Evolutionary conservation across 2,329 filamentous ascomycete genomes (phyloP), one percentile per base, ranked within the genome.

Genomic region (Xylariaceae sp.): DNA sequence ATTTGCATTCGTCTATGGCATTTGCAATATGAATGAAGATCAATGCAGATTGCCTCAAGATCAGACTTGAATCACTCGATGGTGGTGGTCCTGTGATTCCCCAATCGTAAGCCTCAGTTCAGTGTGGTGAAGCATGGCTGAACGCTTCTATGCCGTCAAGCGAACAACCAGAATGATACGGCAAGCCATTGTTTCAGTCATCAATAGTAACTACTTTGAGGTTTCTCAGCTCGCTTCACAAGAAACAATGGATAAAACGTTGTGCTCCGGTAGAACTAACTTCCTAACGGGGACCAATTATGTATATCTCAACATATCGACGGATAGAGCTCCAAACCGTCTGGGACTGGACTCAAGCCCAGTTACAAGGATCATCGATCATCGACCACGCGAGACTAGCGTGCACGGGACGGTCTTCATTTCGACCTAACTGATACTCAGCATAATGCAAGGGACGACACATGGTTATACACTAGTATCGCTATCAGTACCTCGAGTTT

Each of bases 171-270:
- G 6, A 16, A 45, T 11, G 19, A 23, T 37, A 19, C n/a, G 8
- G 31, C 40, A 33, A 36, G 39, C 43, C 41, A 49, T 49, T 17
- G 31, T 31, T 34, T 45, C 49, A 23, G 43, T 23, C 34, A 39
- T 39, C 29, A 53, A 41, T 36, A 43, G 45, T 21, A 33, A 33
- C 36, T 33, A 6, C 47, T 56, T 57, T 23, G 14, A 49, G 55
- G 24, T n/a, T 23, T 58, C 45, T 49, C 55, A 48, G 49, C 37
- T 58, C 43, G 44, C 29, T 39, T 48, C 43, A 43, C 48, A 44
- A 21, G 47, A 40, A 36, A 19, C n/a, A 11, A 24, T n/a, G n/a
- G 31, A 36, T 37, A 37, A n/a, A 51, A 51, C 37, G 24, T 40
- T 24, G 24, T 50, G 29, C 28, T 17, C 34, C 21, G 6, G 23